Evolutionary conservation across 306 rosid genomes (phyloP), one percentile per base, ranked within the genome.

Genomic region (Rosa multiflora): DNA sequence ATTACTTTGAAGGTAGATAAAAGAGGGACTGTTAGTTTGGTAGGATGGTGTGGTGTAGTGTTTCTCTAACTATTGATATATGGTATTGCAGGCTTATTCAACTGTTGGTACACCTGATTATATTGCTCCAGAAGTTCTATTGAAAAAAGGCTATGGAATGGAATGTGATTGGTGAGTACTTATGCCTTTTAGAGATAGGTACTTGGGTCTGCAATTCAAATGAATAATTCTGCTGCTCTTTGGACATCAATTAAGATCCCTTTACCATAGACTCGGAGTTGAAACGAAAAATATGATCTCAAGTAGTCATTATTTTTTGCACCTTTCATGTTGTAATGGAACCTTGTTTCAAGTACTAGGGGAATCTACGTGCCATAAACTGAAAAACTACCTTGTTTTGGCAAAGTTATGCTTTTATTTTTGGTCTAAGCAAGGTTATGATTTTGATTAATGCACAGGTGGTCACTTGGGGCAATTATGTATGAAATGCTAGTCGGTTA

Each of bases 381-480:
- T 39, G 14, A 9, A 17, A 44, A 47, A 43, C 29, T n/a, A 11
- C 10, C 17, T 51, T 21, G 63, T 43, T 17, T 29, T 26, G 48
- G 79, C 35, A 42, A 44, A 61, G 62, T 59, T n/a, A 46, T 79
- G 78, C 76, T 48, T 75, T 51, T 84, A 32, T 2, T 29, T 14
- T 15, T 32, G n/a, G 43, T 63, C 42, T 35, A 32, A 12, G 81
- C 51, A 46, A 35, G 49, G 67, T 63, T 23, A 56, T 81, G 77
- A 77, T 49, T 77, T 67, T 82, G 79, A 43, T 71, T 14, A 61
- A 78, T 83, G 61, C 76, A 56, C 88, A 93, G 99, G 99, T 96
- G 99, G 99, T 96, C 99, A 59, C 98, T 96, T 78, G 99, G 99
- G 79, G 99, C 99, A 79, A 96, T 96, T 73, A 96, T 93, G 99